phyloP scores from a whole-genome alignment of 2,329 filamentous ascomycete species.

The Pleomassaria siparia region DNA sequence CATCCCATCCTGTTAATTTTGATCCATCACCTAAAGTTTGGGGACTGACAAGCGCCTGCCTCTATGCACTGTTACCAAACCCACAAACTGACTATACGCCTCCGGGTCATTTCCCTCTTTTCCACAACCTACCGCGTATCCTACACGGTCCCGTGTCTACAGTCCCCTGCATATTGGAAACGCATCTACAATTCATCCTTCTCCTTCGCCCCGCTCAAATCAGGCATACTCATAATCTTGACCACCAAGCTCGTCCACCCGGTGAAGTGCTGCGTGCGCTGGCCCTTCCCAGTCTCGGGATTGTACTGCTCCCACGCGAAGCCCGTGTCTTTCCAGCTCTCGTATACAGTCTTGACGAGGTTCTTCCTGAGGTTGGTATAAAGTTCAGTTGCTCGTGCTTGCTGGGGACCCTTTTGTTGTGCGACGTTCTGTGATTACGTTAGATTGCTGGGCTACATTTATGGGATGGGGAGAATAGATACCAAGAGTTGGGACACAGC shows the following conservation, averaged over 20 bases:
- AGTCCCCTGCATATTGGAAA: not conserved
- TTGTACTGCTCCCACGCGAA: slow-evolving; percentile 99
- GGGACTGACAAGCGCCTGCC: no score
- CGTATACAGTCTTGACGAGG: slow-evolving; percentile 84
- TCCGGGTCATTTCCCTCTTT: no score
- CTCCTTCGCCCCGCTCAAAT: slow-evolving; percentile 49
- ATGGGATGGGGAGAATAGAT: slow-evolving; percentile 10
- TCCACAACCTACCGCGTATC: no score
- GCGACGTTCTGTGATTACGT: slow-evolving; percentile 60
- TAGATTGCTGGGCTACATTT: slow-evolving; percentile 4
- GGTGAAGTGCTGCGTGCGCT: slow-evolving; percentile 96
- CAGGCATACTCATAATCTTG: slow-evolving; percentile 95
- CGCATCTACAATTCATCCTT: slow-evolving; percentile 4
- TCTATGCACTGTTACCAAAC: no score
- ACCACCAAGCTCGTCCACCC: slow-evolving; percentile 99
- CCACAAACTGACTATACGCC: no score
- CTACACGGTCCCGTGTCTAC: not conserved
- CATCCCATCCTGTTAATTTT: no score
- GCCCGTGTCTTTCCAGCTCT: slow-evolving; percentile 85
- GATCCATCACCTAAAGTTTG: no score
- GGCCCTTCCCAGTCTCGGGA: slow-evolving; percentile 88
- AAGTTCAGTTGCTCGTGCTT: slow-evolving; percentile 67
- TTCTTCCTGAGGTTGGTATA: slow-evolving; percentile 80
- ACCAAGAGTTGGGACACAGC: slow-evolving; percentile 74
- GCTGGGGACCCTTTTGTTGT: slow-evolving; percentile 61